Base-by-base conservation (phyloP, 768 basidiomycete species). In the Kwoniella sp. region DNA sequence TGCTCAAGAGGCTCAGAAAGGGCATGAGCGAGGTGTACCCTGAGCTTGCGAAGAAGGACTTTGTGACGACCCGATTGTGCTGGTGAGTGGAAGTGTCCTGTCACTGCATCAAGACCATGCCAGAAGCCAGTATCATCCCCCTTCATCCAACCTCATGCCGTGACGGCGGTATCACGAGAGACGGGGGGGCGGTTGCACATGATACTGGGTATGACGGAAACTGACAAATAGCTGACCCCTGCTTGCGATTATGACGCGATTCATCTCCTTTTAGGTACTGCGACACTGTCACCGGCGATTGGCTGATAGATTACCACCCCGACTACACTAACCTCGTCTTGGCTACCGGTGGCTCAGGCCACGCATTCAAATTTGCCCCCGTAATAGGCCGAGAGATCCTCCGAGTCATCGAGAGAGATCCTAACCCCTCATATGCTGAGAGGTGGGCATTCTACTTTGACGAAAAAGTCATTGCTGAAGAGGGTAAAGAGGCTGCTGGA, bases 201-300 rank as follows among this genome's bases (percentile, higher is more conserved):
- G 17, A 29, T 6, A 30, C 2, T 30, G 29, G 37, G n/a, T 33
- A 12, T 44, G 26, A 24, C 17, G 51, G 21, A 7, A 19, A 15
- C 46, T 29, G 54, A 33, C 27, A n/a, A n/a, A n/a, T n/a, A n/a
- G n/a, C n/a, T n/a, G n/a, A n/a, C n/a, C n/a, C n/a, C n/a, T n/a
- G n/a, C n/a, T n/a, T 55, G 36, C 9, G 4, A 2, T 3, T 17
- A 10, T 7, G 30, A 19, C 33, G 33, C 13, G 13, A 6, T 33
- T 33, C 33, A 33, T 33, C 7, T 33, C 7, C 12, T 27, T 70
- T 50, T 67, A 93, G 91, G 91, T 97, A 97, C 77, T 88, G 88
- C 24, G 94, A 96, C 71, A 87, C 92, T 4, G 84, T 87, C 0
- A 89, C 93, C 72, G 88, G 86, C 2, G 85, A 97, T 78, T 97